Evolutionary conservation across 2,329 filamentous ascomycete species (phyloP).

Genomic region (Ceratocystis colombiana): DNA sequence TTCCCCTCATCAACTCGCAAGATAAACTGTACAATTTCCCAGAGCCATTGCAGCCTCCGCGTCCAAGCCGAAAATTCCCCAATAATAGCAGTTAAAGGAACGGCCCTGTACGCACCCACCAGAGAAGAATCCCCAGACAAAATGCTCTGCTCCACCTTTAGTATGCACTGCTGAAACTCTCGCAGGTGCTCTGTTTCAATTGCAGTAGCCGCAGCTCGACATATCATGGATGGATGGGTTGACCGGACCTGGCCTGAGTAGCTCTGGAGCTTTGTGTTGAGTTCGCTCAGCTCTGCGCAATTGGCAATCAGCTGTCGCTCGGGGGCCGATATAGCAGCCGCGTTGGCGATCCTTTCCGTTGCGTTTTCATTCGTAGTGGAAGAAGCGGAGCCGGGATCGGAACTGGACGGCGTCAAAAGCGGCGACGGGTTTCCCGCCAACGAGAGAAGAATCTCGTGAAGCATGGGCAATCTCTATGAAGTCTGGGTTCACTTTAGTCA

Average conservation of each 20-base stretch:
- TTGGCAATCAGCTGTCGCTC: conserved; percentile 73
- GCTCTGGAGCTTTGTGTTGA: conserved; percentile 66
- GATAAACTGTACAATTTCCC: conserved; percentile 45
- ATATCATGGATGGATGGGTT: conserved; percentile 47
- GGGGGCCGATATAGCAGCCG: conserved; percentile 56
- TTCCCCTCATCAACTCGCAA: conserved; percentile 23
- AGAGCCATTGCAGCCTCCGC: conserved; percentile 75
- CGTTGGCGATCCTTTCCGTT: conserved; percentile 30
- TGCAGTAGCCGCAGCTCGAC: conserved; percentile 73
- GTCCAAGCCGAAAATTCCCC: conserved; percentile 82
- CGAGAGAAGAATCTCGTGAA: conserved; percentile 96
- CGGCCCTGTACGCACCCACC: conserved; percentile 87
- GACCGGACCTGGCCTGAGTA: conserved; percentile 44
- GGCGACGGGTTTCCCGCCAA: conserved; percentile 89
- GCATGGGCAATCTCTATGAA: conserved; percentile 49
- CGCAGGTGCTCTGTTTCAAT: conserved; percentile 66
- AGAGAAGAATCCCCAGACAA: conserved; percentile 64
- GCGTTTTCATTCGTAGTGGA: conserved; percentile 35
- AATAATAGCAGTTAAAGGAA: conserved; percentile 77
- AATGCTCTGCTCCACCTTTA: conserved; percentile 73
- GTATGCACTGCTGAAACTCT: conserved; percentile 70
- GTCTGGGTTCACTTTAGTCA: background rate
- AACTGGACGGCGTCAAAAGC: conserved; percentile 46
- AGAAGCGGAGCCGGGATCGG: conserved; percentile 31
- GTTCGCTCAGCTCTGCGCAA: conserved; percentile 64